Conservation (phyloP, 768 basidiomycete genomes). For the Amanita subjunquillea region DNA sequence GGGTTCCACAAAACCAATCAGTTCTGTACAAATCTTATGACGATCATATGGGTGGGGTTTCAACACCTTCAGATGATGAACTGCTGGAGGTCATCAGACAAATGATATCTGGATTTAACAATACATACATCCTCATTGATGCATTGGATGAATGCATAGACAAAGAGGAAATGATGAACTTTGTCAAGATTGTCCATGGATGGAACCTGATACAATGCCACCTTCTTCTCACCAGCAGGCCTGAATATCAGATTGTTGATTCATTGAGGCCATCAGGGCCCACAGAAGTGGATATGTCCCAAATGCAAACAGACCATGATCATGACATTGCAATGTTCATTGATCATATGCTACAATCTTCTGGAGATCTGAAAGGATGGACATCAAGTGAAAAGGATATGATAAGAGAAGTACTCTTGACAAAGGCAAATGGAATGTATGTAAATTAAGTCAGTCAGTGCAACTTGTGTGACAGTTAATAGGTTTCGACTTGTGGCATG, state of each 20-base stretch:
- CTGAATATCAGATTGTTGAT: neutral
- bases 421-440: constrained; percentile 1
- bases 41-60: neutral
- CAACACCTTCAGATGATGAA: neutral
- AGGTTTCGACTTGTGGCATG: neutral
- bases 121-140: neutral
- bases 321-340: neutral
- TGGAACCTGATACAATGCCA: neutral
- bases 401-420: neutral
- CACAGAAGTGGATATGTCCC: too few species aligned
- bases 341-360: neutral
- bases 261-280: too few species aligned
- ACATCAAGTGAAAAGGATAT: neutral
- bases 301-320: too few species aligned
- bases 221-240: neutral
- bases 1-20: too few species aligned
- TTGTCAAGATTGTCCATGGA: neutral
- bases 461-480: neutral
- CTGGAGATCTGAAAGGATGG: neutral
- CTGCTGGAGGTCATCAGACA: neutral
- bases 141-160: neutral
- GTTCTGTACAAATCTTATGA: too few species aligned
- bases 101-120: neutral
- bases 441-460: neutral
- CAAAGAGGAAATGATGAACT: neutral